phyloP scores from a whole-genome alignment of 805 yeast species.

The Ogataea siamensis region DNA sequence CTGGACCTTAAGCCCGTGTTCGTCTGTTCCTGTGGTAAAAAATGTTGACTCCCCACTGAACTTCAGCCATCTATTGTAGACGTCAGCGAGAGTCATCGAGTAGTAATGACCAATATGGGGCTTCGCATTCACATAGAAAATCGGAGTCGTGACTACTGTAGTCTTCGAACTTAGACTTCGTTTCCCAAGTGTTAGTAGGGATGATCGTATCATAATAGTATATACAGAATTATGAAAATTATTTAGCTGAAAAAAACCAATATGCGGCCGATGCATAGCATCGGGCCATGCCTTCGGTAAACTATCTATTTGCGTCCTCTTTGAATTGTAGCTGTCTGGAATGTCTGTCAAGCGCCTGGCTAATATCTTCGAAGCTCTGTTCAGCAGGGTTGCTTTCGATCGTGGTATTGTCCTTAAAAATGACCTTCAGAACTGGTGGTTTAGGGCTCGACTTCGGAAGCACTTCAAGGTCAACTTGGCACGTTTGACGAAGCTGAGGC shows the following conservation, averaged over 20 bases:
- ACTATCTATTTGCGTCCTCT: constrained; percentile 53
- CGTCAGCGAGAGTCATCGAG: constrained; percentile 82
- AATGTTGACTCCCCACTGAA: constrained; percentile 43
- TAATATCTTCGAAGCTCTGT: constrained; percentile 57
- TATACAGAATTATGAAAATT: constrained; percentile 10
- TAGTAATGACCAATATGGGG: constrained; percentile 95
- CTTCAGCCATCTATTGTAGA: constrained; percentile 67
- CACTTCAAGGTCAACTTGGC: constrained; percentile 64
- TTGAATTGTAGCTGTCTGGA: constrained; percentile 74
- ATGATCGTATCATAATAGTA: constrained; percentile 9
- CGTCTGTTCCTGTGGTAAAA: constrained; percentile 93
- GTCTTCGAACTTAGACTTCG: constrained; percentile 3
- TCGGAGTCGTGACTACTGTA: constrained; percentile 78
- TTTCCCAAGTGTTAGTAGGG: not conserved
- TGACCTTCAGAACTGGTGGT: constrained; percentile 66
- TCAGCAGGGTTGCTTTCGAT: constrained; percentile 64
- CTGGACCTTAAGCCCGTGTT: constrained; percentile 92
- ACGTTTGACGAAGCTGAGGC: constrained; percentile 59
- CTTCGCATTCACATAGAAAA: constrained; percentile 91
- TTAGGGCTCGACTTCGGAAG: constrained; percentile 46
- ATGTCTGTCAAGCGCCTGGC: constrained; percentile 71
- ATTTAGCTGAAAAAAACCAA: constrained; percentile 27
- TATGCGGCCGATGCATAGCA: constrained; percentile 3
- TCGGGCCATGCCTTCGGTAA: not conserved
- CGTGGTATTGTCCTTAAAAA: constrained; percentile 75